Base-by-base conservation (phyloP, 495 filamentous ascomycete species). In the Penicillium maclennaniae region DNA sequence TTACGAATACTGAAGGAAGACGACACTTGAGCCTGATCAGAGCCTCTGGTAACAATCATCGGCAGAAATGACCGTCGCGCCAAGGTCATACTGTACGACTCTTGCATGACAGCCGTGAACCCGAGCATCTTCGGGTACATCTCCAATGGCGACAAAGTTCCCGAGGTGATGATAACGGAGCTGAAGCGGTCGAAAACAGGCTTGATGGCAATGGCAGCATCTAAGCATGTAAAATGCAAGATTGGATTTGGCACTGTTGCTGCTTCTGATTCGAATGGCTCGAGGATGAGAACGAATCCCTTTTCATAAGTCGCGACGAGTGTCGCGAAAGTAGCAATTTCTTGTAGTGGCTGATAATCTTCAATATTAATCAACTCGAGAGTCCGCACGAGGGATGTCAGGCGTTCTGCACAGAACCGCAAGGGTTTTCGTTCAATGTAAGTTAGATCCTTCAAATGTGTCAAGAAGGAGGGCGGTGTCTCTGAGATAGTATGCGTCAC, bases 111-210 rank as follows among this genome's bases (percentile, higher is more conserved):
- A 10, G 90, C 87, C 3, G 75, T 79, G 71, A 99, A 99, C 40
- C 86, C 87, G 9, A 99, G 83, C 93, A 99, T 97, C 61, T 96
- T 96, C 0, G 95, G 95, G 66, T 97, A 99, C 91, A 99, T 97
- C 67, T 99, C 95, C 5, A 99, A 69, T 0, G 95, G 95, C 0
- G 93, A 97, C 46, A 99, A 87, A 4, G 95, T 99, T 61, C 95
- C 95, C 0, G 95, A 97, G 6, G 95, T 99, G 68, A 99, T 97
- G 69, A 99, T 92, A 49, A 99, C 95, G 7, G 95, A 97, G 63
- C 85, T 87, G 69, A 99, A 99, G 31, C 95, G 86, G 49, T 99
- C 93, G 64, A 97, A 95, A 8, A 99, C 91, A 1, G 95, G 95
- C 62, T 92, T 96, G 68, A 99, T 97, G 43, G 95, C 95, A 54